A percentile compares a stretch with the other conserved stretches of the same genome.
phyloP scores from a whole-genome alignment of 2,329 filamentous ascomycete species.

The Cladobotryum protrusum region DNA sequence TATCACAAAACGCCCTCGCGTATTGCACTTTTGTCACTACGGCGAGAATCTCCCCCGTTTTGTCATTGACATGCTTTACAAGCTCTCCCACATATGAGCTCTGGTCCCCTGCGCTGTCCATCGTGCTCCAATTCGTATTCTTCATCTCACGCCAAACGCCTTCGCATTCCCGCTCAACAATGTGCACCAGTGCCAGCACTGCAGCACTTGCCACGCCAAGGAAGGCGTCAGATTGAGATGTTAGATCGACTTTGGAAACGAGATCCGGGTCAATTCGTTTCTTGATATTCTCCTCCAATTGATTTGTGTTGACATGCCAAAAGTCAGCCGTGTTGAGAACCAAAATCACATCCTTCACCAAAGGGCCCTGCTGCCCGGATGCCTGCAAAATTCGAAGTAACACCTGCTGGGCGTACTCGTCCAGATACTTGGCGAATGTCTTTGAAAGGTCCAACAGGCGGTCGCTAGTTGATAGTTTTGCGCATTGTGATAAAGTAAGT shows the following conservation, averaged over 20 bases:
- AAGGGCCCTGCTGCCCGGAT: slow-evolving; percentile 46
- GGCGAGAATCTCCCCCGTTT: slow-evolving; percentile 67
- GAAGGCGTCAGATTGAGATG: slow-evolving; percentile 90
- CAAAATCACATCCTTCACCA: slow-evolving; percentile 70
- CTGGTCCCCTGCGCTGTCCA: slow-evolving; percentile 90
- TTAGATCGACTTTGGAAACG: slow-evolving; percentile 71
- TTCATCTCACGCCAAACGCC: slow-evolving; percentile 94
- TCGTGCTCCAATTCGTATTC: slow-evolving; percentile 88
- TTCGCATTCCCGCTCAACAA: slow-evolving; percentile 77
- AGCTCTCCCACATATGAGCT: slow-evolving; percentile 87
- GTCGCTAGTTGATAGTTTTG: slow-evolving; percentile 88
- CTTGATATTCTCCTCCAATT: slow-evolving; percentile 92
- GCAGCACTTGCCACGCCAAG: slow-evolving; percentile 89
- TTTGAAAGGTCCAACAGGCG: slow-evolving; percentile 77
- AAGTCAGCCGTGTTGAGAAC: slow-evolving; percentile 97
- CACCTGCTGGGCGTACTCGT: slow-evolving; percentile 92
- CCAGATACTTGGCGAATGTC: slow-evolving; percentile 85
- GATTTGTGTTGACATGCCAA: slow-evolving; percentile 87
- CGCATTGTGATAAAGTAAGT: slow-evolving; percentile 85
- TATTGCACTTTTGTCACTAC: slow-evolving; percentile 87
- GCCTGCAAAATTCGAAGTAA: slow-evolving; percentile 63
- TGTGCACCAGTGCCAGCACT: slow-evolving; percentile 75
- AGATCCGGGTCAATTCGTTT: slow-evolving; percentile 79
- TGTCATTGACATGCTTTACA: slow-evolving; percentile 63
- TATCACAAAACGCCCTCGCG: slow-evolving; percentile 88